These are phyloP conservation scores for Sugiyamaella valdiviana DNA, from an alignment of 805 yeast species.

Conservation along the genomic window DNA sequence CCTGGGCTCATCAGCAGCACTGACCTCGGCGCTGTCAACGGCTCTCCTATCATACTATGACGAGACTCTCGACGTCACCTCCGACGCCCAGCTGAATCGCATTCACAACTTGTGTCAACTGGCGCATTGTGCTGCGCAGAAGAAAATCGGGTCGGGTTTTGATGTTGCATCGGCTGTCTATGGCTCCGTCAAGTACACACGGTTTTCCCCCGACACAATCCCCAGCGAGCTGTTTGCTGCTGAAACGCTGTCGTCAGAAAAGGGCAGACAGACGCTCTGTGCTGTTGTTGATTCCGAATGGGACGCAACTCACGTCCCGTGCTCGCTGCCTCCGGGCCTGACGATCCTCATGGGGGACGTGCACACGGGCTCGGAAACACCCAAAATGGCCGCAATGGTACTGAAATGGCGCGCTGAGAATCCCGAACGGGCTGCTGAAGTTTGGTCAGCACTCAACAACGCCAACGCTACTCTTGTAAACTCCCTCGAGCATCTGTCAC, in stretches of 20 bases:
- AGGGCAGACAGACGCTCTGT: conserved; percentile 3
- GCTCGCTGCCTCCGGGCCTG: conserved; percentile 62
- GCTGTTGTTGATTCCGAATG: conserved; percentile 44
- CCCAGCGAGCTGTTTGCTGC: conserved; percentile 11
- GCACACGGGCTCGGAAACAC: conserved; percentile 88
- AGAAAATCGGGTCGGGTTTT: conserved; percentile 93
- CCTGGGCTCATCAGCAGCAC: conserved; percentile 91
- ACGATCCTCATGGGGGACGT: conserved; percentile 89
- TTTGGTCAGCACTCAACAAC: conserved; percentile 51
- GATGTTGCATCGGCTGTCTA: conserved; percentile 94
- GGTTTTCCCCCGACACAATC: conserved; percentile 58
- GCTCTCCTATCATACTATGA: conserved; percentile 51
- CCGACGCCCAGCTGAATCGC: conserved; percentile 21
- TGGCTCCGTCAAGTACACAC: conserved; percentile 76
- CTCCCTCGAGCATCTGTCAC: conserved; percentile 39
- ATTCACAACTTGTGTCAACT: conserved; percentile 83
- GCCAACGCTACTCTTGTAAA: conserved; percentile 55
- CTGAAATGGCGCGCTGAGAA: conserved; percentile 56
- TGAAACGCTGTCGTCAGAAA: conserved; percentile 7
- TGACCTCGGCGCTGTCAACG: conserved; percentile 73
- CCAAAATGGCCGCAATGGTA: conserved; percentile 76
- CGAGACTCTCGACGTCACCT: conserved; percentile 29
- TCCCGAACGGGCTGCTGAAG: conserved; percentile 43
- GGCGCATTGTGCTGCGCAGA: conserved; percentile 90
- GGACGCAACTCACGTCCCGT: conserved; percentile 50